Conservation (phyloP, 495 filamentous ascomycete species). For the Penicillium arizonense region DNA sequence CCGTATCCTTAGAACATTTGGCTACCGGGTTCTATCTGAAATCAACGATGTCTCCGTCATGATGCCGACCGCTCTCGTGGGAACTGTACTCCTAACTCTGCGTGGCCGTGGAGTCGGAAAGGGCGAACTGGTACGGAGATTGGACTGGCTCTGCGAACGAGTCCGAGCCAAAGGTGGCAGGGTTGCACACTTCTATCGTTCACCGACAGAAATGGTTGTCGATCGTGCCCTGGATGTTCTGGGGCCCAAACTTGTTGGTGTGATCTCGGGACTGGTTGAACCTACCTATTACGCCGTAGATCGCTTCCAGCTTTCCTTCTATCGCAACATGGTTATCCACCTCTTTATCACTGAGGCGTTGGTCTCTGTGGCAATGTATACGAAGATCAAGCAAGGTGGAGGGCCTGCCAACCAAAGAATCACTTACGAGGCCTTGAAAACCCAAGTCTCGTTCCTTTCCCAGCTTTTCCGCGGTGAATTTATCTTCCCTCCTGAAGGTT, state of each 20-base stretch:
- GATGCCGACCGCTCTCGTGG: conserved; percentile 95
- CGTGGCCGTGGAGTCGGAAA: conserved; percentile 90
- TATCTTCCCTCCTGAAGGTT: conserved; percentile 86
- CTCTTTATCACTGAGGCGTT: conserved; percentile 91
- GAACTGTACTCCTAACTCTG: conserved; percentile 88
- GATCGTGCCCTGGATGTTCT: conserved; percentile 88
- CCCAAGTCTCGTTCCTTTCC: conserved; percentile 85
- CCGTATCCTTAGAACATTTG: conserved; percentile 74
- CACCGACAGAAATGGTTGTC: conserved; percentile 76
- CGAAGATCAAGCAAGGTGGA: conserved; percentile 82
- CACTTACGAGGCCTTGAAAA: conserved; percentile 62
- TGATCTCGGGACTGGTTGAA: conserved; percentile 75
- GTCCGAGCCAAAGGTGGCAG: conserved; percentile 83
- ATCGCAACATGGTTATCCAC: conserved; percentile 98
- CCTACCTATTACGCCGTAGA: conserved; percentile 92
- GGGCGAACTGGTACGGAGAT: conserved; percentile 75
- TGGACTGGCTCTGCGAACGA: conserved; percentile 85
- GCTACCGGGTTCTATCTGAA: conserved; percentile 86
- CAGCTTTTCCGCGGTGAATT: conserved; percentile 95
- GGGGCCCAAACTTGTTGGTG: conserved; percentile 80
- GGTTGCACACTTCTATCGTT: conserved; percentile 87
- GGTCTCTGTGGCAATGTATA: conserved; percentile 87
- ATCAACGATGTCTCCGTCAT: conserved; percentile 96
- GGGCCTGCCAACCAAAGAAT: conserved; percentile 78
- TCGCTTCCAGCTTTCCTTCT: conserved; percentile 94